A percentile compares a stretch with the other conserved stretches of the same genome.
phyloP scores from a whole-genome alignment of 805 yeast species.

The Suhomyces pyralidae region DNA sequence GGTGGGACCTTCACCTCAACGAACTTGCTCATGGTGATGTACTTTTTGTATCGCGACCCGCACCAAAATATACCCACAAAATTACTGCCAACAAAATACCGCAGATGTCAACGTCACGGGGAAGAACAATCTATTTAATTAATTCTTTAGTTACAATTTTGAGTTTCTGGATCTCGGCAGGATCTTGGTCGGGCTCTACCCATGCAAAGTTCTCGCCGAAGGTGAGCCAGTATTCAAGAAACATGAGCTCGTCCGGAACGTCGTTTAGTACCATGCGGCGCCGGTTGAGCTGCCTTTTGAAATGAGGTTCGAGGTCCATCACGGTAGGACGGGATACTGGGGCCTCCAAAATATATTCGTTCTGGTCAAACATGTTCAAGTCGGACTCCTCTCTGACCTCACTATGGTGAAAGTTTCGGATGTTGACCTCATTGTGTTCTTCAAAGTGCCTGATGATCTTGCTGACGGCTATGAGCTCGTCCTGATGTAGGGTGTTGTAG shows the following conservation, averaged over 20 bases:
- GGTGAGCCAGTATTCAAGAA: constrained; percentile 36
- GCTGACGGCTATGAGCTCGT: constrained; percentile 31
- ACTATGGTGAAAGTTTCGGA: constrained; percentile 37
- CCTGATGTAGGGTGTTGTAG: constrained; percentile 26
- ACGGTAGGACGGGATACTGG: constrained; percentile 9
- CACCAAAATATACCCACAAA: not conserved
- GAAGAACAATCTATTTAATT: not conserved
- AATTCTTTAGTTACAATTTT: not conserved
- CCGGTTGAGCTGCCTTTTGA: constrained; percentile 19
- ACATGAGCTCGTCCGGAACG: constrained; percentile 32
- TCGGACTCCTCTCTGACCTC: constrained; percentile 20
- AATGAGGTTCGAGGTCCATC: constrained; percentile 14
- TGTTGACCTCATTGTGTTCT: constrained; percentile 41
- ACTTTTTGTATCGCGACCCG: not conserved
- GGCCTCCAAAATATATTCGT: constrained; percentile 25
- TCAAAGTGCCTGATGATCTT: constrained; percentile 39
- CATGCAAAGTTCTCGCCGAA: constrained; percentile 38
- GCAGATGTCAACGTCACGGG: not conserved
- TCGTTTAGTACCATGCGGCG: constrained; percentile 37
- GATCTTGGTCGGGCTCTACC: constrained; percentile 48
- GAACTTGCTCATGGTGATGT: constrained; percentile 6
- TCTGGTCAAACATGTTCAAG: constrained; percentile 14
- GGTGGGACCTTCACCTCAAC: constrained; percentile 20
- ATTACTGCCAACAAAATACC: not conserved
- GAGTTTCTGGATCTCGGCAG: constrained; percentile 31